Evolutionary conservation across 2,329 filamentous ascomycete genomes (phyloP).

Genomic region (Periglandula ipomoeae): DNA sequence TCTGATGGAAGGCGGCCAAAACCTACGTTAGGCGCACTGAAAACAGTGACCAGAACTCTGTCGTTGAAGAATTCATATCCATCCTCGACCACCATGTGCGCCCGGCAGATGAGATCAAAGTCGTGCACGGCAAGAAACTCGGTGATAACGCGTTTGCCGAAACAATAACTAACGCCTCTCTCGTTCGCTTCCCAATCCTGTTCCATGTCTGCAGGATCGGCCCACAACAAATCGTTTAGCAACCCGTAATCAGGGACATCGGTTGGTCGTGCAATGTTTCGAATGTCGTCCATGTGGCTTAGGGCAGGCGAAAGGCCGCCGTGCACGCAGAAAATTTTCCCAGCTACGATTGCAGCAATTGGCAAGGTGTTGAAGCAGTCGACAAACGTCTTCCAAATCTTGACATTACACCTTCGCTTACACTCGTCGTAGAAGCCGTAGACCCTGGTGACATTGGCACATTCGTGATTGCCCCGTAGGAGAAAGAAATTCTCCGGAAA

Average conservation of each 20-base stretch:
- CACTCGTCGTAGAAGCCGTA: slow-evolving; percentile 99
- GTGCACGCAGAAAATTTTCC: slow-evolving; percentile 97
- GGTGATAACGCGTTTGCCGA: slow-evolving; percentile 95
- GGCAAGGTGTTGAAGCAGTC: slow-evolving; percentile 94
- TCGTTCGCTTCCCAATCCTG: slow-evolving; percentile 98
- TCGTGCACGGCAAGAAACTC: slow-evolving; percentile 92
- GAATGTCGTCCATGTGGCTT: slow-evolving; percentile 96
- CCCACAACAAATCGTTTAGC: slow-evolving; percentile 93
- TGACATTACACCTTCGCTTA: slow-evolving; percentile 92
- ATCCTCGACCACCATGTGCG: slow-evolving; percentile 98
- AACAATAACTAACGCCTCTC: slow-evolving; percentile 94
- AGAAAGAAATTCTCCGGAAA: slow-evolving; percentile 97
- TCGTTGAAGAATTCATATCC: slow-evolving; percentile 99
- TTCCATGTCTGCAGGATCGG: slow-evolving; percentile 96
- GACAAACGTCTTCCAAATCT: slow-evolving; percentile 96
- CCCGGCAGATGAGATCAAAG: slow-evolving; percentile 93
- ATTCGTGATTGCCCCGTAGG: slow-evolving; percentile 90
- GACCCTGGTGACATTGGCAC: slow-evolving; percentile 88
- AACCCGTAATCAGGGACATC: slow-evolving; percentile 96
- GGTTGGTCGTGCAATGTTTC: slow-evolving; percentile 88
- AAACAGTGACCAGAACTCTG: slow-evolving; percentile 88
- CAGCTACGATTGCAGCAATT: slow-evolving; percentile 91
- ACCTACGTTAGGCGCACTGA: slow-evolving; percentile 91
- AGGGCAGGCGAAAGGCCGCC: slow-evolving; percentile 88
- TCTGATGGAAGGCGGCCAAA: slow-evolving; percentile 13